Evolutionary conservation across 768 basidiomycete genomes (phyloP).

Genomic region (Trametes cinnabarina): DNA sequence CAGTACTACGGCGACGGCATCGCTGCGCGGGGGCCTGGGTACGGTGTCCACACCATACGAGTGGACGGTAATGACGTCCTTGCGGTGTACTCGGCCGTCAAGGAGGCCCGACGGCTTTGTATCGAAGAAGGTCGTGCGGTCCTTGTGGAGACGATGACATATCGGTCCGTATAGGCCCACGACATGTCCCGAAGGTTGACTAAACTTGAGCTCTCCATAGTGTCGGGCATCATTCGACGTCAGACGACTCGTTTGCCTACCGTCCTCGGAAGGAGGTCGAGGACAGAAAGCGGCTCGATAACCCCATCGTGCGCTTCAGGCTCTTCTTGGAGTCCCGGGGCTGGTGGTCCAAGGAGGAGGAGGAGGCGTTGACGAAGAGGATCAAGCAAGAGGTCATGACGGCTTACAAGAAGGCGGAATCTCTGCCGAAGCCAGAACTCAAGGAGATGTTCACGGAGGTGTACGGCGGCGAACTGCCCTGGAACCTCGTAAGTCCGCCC

Average conservation of each 20-base stretch:
- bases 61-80: conserved; percentile 94
- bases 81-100: conserved; percentile 73
- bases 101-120: conserved; percentile 68
- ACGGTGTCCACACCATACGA: conserved; percentile 87
- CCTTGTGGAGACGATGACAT: conserved; percentile 87
- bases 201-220: conserved; percentile 35
- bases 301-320: conserved; percentile 84
- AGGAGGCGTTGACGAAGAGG: conserved; percentile 64
- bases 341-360: conserved; percentile 82
- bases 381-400: conserved; percentile 73
- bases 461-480: conserved; percentile 81
- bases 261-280: conserved; percentile 87
- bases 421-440: conserved; percentile 64
- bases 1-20: conserved; percentile 94
- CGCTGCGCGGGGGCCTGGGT: conserved; percentile 86
- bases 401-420: conserved; percentile 77
- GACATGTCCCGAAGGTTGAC: neutral
- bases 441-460: conserved; percentile 83
- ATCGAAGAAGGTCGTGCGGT: conserved; percentile 80
- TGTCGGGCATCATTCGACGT: conserved; percentile 93
- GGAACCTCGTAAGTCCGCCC: conserved; percentile 67
- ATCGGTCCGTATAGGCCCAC: conserved; percentile 49
- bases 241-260: conserved; percentile 95
- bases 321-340: conserved; percentile 76
- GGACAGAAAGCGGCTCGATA: conserved; percentile 87